These are phyloP conservation scores for Yamadazyma diospyri DNA, from an alignment of 1,139 yeast species.

Conservation along the genomic window DNA sequence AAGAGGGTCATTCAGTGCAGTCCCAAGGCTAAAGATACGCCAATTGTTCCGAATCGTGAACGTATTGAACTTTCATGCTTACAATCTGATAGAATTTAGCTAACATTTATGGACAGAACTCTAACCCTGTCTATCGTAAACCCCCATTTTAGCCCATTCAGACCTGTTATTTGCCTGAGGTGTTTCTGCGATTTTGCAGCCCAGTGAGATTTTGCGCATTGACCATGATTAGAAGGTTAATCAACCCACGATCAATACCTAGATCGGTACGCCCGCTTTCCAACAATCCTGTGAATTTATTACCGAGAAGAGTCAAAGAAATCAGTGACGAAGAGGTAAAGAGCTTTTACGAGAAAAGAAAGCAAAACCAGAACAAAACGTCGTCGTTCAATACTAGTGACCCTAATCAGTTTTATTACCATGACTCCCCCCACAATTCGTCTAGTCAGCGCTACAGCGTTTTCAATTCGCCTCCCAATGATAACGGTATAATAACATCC, in stretches of 20 bases:
- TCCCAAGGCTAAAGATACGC: too few relatives aligned
- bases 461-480: slow-evolving; percentile 35
- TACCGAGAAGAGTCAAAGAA: slow-evolving; percentile 26
- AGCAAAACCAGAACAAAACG: slow-evolving; percentile 2
- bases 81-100: too few relatives aligned
- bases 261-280: background rate
- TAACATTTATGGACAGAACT: too few relatives aligned
- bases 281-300: slow-evolving; percentile 2
- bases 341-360: slow-evolving; percentile 17
- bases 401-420: slow-evolving; percentile 25
- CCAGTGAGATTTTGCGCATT: too few relatives aligned
- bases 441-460: slow-evolving; percentile 29
- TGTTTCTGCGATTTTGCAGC: too few relatives aligned
- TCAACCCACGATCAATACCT: background rate
- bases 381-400: slow-evolving; percentile 1
- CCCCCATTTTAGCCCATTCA: too few relatives aligned
- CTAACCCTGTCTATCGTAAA: too few relatives aligned
- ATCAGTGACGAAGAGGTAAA: slow-evolving; percentile 38
- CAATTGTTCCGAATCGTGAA: too few relatives aligned
- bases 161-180: too few relatives aligned
- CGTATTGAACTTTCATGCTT: too few relatives aligned
- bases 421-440: slow-evolving; percentile 24
- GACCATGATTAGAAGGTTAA: slow-evolving; percentile 2
- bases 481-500: slow-evolving; percentile 47
- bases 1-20: too few relatives aligned